Evolutionary conservation across 257 asterid genomes (phyloP).

Genomic region (Solanum tarijense): DNA sequence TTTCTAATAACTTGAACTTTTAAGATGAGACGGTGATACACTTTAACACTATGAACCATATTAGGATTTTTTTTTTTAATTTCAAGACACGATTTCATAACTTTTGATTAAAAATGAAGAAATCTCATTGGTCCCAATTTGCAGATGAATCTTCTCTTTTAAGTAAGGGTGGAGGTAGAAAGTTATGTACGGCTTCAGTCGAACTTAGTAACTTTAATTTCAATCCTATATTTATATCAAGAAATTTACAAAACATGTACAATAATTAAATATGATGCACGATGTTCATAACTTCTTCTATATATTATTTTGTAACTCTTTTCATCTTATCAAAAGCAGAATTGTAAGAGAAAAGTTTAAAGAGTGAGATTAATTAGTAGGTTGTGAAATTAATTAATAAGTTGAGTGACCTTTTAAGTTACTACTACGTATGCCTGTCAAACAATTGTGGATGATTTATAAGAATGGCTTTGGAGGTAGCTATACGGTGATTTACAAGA

Average conservation of each 20-base stretch:
- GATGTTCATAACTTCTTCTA: not conserved
- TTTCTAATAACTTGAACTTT: not conserved
- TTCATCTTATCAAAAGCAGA: not conserved
- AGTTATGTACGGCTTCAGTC: not conserved
- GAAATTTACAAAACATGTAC: not conserved
- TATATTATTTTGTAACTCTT: no score
- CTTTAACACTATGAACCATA: no score
- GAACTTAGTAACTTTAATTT: no score
- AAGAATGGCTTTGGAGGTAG: not conserved
- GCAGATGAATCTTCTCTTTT: not conserved
- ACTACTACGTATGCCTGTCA: not conserved
- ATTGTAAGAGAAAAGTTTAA: not conserved
- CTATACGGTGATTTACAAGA: no score
- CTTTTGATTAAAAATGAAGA: not conserved
- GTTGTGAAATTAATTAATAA: no score
- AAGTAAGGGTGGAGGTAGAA: not conserved
- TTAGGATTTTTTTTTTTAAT: no score
- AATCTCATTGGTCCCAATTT: no score
- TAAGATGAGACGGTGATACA: not conserved
- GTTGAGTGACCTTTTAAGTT: not conserved
- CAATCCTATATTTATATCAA: not conserved
- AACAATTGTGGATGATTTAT: not conserved
- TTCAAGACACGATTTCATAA: no score
- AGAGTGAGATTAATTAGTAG: not conserved
- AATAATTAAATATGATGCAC: not conserved